Conservation (phyloP, 2,329 filamentous ascomycete genomes). For the Coniochaeta pulveracea region DNA sequence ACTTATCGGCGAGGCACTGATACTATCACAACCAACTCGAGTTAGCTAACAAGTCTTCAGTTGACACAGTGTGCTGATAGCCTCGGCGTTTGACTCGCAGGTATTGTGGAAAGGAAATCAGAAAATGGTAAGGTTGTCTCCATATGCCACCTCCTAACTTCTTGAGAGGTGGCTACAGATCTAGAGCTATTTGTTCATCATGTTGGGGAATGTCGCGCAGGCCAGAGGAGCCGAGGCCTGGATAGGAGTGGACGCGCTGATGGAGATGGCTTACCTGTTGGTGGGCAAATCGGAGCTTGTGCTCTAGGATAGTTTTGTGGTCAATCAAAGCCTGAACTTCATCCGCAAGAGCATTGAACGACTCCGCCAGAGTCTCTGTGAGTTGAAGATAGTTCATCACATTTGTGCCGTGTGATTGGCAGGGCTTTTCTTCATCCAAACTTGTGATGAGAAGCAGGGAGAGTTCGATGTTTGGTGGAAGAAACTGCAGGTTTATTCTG, state of each 20-base stretch:
- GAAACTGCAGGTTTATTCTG: no score
- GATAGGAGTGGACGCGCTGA: background rate
- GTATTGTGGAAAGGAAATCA: no score
- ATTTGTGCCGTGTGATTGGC: no score
- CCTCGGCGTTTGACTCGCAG: no score
- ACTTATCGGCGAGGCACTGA: slow-evolving; percentile 55
- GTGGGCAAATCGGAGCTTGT: slow-evolving; percentile 55
- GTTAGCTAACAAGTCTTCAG: background rate
- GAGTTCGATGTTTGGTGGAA: no score
- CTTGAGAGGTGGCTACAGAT: slow-evolving; percentile 56
- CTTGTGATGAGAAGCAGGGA: no score
- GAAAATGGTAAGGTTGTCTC: slow-evolving; percentile 11
- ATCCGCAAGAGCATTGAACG: slow-evolving; percentile 53
- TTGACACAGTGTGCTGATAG: no score
- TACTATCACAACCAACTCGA: slow-evolving; percentile 33
- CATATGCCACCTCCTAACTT: slow-evolving; percentile 41
- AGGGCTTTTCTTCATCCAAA: no score
- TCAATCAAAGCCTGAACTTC: slow-evolving; percentile 53
- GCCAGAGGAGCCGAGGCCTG: slow-evolving; percentile 3
- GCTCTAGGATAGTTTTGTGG: slow-evolving; percentile 53
- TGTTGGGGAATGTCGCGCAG: slow-evolving; percentile 6
- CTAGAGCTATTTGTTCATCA: slow-evolving; percentile 62
- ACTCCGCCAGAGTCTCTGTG: slow-evolving; percentile 49
- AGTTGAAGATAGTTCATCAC: slow-evolving; percentile 31
- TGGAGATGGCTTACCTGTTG: slow-evolving; percentile 41